These are phyloP conservation scores for Bipolaris zeicola DNA, from an alignment of 2,329 filamentous ascomycete species.

Conservation along the genomic window DNA sequence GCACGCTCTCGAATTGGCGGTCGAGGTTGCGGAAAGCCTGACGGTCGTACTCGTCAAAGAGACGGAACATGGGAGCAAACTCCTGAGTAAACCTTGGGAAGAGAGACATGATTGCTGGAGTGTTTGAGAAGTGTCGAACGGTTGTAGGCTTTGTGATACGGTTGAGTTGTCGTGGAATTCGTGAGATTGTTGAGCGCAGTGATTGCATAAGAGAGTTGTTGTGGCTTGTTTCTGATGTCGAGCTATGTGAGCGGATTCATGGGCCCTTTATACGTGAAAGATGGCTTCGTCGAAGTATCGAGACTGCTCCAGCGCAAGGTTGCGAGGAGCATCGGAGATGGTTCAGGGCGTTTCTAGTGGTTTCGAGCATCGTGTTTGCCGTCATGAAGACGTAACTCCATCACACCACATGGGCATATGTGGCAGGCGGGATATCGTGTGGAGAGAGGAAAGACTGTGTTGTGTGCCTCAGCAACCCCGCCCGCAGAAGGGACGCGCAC, in stretches of 20 bases:
- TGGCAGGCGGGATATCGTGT: constrained; percentile 2
- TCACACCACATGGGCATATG: constrained; percentile 5
- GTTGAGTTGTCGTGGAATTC: constrained; percentile 39
- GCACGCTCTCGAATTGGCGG: constrained; percentile 40
- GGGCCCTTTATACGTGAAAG: constrained; percentile 37
- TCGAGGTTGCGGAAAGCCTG: constrained; percentile 38
- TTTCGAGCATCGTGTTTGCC: constrained; percentile 21
- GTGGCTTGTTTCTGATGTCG: constrained; percentile 39
- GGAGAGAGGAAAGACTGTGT: constrained; percentile 2
- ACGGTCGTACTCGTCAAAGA: constrained; percentile 56
- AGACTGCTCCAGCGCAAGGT: constrained; percentile 15
- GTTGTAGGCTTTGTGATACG: constrained; percentile 37
- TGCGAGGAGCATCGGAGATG: constrained; percentile 28
- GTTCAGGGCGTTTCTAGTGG: constrained; percentile 32
- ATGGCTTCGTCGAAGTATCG: constrained; percentile 38
- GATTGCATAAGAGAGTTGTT: constrained; percentile 44
- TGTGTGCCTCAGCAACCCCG: not conserved
- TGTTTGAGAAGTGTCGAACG: constrained; percentile 27
- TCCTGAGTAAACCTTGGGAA: constrained; percentile 51
- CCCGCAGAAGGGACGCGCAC: constrained; percentile 3
- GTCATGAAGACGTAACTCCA: constrained; percentile 9
- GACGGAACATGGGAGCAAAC: constrained; percentile 54
- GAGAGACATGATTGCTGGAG: constrained; percentile 48
- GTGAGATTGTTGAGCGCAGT: constrained; percentile 40
- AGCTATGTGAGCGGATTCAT: constrained; percentile 9